Percentiles rank a stretch among this genome's conserved stretches.
phyloP scores from a whole-genome alignment of 805 yeast genomes.

The Cyberlindnera nakhonratchasimensis region DNA sequence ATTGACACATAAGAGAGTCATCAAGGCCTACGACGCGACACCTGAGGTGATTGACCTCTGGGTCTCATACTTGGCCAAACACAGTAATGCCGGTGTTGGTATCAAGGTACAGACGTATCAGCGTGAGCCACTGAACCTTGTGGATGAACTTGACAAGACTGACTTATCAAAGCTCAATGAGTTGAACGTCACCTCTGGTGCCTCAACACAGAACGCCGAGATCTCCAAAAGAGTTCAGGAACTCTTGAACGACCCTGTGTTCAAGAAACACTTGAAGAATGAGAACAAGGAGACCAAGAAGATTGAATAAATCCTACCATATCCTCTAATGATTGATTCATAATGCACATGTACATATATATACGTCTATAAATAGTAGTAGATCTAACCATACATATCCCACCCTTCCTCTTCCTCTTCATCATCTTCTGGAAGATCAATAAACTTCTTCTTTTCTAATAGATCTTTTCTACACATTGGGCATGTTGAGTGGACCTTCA shows the following conservation, averaged over 20 bases:
- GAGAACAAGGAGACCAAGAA: slow-evolving; percentile 12
- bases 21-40: slow-evolving; percentile 79
- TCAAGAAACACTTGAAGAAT: slow-evolving; percentile 45
- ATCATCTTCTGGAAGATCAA: slow-evolving; percentile 25
- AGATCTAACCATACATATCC: slow-evolving; percentile 65
- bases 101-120: slow-evolving; percentile 68
- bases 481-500: slow-evolving; percentile 68
- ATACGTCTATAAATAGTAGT: slow-evolving; percentile 7
- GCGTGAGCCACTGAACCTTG: slow-evolving; percentile 45
- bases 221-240: slow-evolving; percentile 56
- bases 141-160: slow-evolving; percentile 36
- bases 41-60: slow-evolving; percentile 81
- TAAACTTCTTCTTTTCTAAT: slow-evolving; percentile 42
- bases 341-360: slow-evolving; percentile 9
- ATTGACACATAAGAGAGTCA: slow-evolving; percentile 69
- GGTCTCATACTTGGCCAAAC: slow-evolving; percentile 72
- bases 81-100: slow-evolving; percentile 79
- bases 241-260: slow-evolving; percentile 66
- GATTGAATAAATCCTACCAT: slow-evolving; percentile 4
- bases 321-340: background rate
- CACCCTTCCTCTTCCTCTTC: slow-evolving; percentile 62
- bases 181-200: slow-evolving; percentile 10
- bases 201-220: slow-evolving; percentile 14
- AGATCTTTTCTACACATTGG: slow-evolving; percentile 84
- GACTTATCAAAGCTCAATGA: slow-evolving; percentile 9